phyloP scores from a whole-genome alignment of 2,329 filamentous ascomycete genomes.

The Beauveria rudraprayagi region DNA sequence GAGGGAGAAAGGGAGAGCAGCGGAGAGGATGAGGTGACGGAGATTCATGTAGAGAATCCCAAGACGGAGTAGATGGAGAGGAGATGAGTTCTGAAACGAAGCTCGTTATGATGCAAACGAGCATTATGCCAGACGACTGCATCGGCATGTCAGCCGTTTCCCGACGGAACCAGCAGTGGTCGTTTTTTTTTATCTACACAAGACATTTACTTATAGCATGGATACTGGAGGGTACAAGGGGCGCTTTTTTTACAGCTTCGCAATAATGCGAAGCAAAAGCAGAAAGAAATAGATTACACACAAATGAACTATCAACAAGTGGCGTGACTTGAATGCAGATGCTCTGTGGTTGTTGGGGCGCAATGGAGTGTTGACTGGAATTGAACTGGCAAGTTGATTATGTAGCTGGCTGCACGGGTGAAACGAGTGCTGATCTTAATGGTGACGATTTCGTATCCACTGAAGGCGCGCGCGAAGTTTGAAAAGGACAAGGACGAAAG shows the following conservation, averaged over 20 bases:
- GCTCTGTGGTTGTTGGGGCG: background rate
- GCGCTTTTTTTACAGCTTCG: background rate
- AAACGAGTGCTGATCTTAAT: too few relatives aligned
- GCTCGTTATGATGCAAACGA: background rate
- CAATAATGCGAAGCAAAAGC: background rate
- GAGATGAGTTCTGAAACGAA: background rate
- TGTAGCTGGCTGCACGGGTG: too few relatives aligned
- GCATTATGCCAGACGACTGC: background rate
- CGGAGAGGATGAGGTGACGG: conserved; percentile 38
- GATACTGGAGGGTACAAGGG: conserved; percentile 1
- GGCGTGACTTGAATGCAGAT: background rate
- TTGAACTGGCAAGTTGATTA: background rate
- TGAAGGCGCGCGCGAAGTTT: too few relatives aligned
- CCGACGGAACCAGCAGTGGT: background rate
- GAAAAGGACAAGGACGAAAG: too few relatives aligned
- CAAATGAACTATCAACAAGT: background rate
- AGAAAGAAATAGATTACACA: background rate
- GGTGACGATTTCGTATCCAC: too few relatives aligned
- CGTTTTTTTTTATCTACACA: background rate
- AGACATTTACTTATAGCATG: conserved; percentile 7
- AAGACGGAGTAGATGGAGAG: conserved; percentile 12
- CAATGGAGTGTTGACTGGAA: background rate
- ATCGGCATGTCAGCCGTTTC: background rate
- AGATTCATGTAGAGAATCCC: conserved; percentile 41
- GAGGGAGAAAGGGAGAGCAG: conserved; percentile 5